Base-by-base conservation (phyloP, 1,139 yeast genomes). In the Hansenula sp. region DNA sequence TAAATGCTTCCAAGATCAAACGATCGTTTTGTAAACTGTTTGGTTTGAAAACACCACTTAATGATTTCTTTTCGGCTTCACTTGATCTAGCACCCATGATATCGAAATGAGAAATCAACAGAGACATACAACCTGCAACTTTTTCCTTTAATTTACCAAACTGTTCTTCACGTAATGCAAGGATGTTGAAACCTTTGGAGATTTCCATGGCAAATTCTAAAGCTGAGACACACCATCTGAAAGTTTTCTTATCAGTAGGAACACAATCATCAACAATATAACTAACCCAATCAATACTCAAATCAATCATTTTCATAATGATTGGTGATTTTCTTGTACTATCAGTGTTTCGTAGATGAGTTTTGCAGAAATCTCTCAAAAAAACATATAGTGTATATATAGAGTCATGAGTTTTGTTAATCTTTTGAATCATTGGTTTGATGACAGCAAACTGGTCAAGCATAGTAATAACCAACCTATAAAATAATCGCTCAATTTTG, bases 161-260 rank as follows among this genome's bases (percentile, higher is more conserved):
- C 58, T 87, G 93, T 19, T 81, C 87, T 49, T 88, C 89, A 47
- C 79, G 79, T 40, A 93, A 71, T 0, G 91, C 89, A 46, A 91
- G 70, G 37, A 93, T 89, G 58, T 91, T 91, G 61, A 87, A 86
- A 2, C 97, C 97, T 43, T 87, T 75, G 0, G 96, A 90, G 81
- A 91, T 84, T 53, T 87, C 91, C 96, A 91, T 89, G 1, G 96
- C 94, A 71, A 90, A 93, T 62, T 93, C 99, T 53, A 93, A 72
- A 0, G 99, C 98, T 15, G 88, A 75, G 19, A 93, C 98, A 66
- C 97, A 89, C 96, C 97, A 93, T 57, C 96, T 73, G 61, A 93
- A 93, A 0, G 98, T 93, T 57, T 82, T 86, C 45, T 86, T 76
- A 56, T 91, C 98, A 0, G 96, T 85, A 0, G 97, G 96, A 18